Base-by-base conservation (phyloP, 1,284 basidiomycete species). In the Hymenochaete sp. region DNA sequence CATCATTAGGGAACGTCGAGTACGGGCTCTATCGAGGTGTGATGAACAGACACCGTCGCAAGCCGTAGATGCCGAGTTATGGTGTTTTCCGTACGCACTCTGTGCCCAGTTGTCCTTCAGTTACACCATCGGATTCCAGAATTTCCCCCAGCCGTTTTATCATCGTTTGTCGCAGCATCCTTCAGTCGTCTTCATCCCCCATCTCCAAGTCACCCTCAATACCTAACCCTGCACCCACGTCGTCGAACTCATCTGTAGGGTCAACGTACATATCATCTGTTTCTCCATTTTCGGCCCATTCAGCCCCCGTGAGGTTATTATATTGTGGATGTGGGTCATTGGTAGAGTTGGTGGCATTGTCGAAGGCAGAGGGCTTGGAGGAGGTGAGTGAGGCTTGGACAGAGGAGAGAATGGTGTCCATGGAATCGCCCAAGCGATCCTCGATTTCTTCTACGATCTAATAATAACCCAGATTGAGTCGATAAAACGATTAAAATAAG, bases 371-470 rank as follows among this genome's bases (percentile, higher is more conserved):
- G 25, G 8, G 18, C 38, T 26, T 9, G 5, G 32, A 19, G 32
- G 5, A 28, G 35, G 55, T 41, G 3, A 84, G 62, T 8, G 77
- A 79, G 1, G 62, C 60, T 29, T 72, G 65, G 21, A 95, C 79
- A 21, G 72, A 60, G 2, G 58, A 54, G 2, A 90, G 67, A 7
- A 96, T 77, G 14, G 79, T 73, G 13, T 85, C 73, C 66, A 93
- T 84, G 29, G 71, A 68, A 18, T 79, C 73, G 0, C 77, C 75
- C 4, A 93, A 73, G 32, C 92, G 75, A 52, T 86, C 83, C 61
- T 92, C 88, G 1, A 91, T 67, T 60, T 95, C 91, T 63, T 96
- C 91, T 11, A 97, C 78, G 42, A 93, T 83, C 91, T 95, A 54
- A 3, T 3, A 27, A 14, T 3, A 36, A 18, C n/a, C 21, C 18